Base-by-base conservation (phyloP, 306 rosid genomes). In the Medicago truncatula region DNA sequence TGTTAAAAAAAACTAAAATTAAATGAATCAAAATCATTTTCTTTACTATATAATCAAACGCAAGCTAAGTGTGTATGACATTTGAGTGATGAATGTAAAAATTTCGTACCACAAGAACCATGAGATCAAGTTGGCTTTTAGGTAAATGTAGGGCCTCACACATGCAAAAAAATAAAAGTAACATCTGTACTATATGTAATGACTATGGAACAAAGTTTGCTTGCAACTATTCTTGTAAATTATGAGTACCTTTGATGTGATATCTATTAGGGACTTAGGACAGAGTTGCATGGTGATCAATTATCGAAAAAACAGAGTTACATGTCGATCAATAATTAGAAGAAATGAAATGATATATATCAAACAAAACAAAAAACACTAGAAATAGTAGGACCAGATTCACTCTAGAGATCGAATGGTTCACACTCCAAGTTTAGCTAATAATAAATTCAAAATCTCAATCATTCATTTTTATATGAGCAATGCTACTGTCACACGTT, bases 141-240 rank as follows among this genome's bases (percentile, higher is more conserved):
- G 60, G 39, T 66, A 58, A 9, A 39, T 3, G 77, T 80, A 49
- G 67, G 84, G 23, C 57, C 80, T 15, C 79, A 73, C 23, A 3
- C 36, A 31, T 74, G 74, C 41, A 54, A 28, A 59, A 59, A n/a
- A 41, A 54, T 39, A n/a, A 17, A 40, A 39, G 70, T 9, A n/a
- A 9, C 72, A 47, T 14, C 54, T 10, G 3, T 13, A 57, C 15
- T 11, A 23, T 40, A 73, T 50, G 56, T 15, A 46, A 14, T 20
- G 31, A 64, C 46, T 52, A 38, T 16, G 9, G 7, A 58, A 58
- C 39, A 38, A 59, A 23, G 7, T 20, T 20, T 28, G 62, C 15
- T 65, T 11, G 12, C 4, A 34, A 62, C 62, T 52, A 17, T 41
- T 75, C 43, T 11, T 62, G 72, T 31, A 65, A 57, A 57, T 16